phyloP scores from a whole-genome alignment of 768 basidiomycete genomes.

The Porphyrellus cyaneotinctus region DNA sequence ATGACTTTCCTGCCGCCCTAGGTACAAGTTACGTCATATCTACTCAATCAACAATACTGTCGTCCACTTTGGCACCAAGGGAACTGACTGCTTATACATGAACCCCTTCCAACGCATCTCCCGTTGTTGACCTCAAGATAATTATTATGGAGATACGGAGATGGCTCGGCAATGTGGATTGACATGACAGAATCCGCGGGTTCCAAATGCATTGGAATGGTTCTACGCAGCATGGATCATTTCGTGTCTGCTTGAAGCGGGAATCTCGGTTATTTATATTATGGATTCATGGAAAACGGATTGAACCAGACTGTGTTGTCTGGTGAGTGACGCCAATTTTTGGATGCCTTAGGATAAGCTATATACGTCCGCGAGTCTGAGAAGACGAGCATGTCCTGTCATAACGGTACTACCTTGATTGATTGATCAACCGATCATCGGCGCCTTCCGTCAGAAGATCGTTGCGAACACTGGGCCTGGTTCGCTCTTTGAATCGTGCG shows the following conservation, averaged over 20 bases:
- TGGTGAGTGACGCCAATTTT: no score
- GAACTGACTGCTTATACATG: background rate
- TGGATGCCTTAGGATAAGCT: background rate
- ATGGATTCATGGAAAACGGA: background rate
- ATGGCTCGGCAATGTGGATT: constrained; percentile 15
- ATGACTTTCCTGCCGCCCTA: background rate
- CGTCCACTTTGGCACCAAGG: background rate
- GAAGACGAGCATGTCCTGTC: background rate
- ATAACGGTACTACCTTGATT: background rate
- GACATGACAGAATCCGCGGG: constrained; percentile 16
- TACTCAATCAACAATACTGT: background rate
- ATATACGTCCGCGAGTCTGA: background rate
- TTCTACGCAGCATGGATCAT: constrained; percentile 19
- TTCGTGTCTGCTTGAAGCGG: constrained; percentile 9
- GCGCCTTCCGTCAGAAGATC: background rate
- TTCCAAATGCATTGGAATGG: constrained; percentile 23
- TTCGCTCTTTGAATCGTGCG: background rate
- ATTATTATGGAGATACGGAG: constrained; percentile 13
- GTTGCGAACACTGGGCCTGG: background rate
- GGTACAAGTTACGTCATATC: constrained; percentile 3
- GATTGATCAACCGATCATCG: constrained; percentile 1
- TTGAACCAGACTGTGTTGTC: background rate
- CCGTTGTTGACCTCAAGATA: constrained; percentile 18
- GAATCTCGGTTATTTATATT: no score
- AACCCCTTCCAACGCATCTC: constrained; percentile 2